Base-by-base conservation (phyloP, 345 rosid species). In the Populus deltoides region DNA sequence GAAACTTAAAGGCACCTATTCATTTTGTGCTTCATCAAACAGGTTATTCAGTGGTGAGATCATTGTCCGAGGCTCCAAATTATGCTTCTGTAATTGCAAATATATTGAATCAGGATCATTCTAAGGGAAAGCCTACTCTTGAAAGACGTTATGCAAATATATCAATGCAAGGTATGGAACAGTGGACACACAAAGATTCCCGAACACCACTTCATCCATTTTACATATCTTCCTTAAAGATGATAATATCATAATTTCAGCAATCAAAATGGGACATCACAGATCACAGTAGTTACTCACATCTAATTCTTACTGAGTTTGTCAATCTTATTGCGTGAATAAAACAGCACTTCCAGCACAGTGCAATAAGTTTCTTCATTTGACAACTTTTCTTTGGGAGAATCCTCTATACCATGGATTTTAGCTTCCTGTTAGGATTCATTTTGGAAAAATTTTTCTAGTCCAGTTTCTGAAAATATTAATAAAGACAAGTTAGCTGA, bases 11-110 rank as follows among this genome's bases (percentile, higher is more conserved):
- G 49, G 47, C 41, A 27, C 76, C 22, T 31, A 69, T n/a, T 77
- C 13, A 39, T 77, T 79, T 82, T 35, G 53, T 71, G 45, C 11
- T 10, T 68, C 47, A 1, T 68, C 18, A 35, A 89, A 81, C 89
- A 96, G 99, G 98, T 66, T 95, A 93, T 82, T 96, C 98, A 53
- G 98, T 95, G 66, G 97, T 93, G 72, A 90, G 99, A 83, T 93
- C 98, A 68, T 86, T 93, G 88, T 95, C 98, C 49, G 99, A 95
- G 83, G 97, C 99, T 85, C 98, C 97, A 53, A 86, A 89, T 27
- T 93, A 93, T 84, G 98, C 98, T 66, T 84, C 92, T 66, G 91
- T 90, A 65, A 93, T 95, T 65, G 94, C 99, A 69, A 84, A 84
- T 65, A 89, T 95, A 85, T 80, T 95, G 79, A 86, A 81, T 75